These are phyloP conservation scores for Candida vartiovaarae DNA, from an alignment of 805 yeast species.

Conservation along the genomic window DNA sequence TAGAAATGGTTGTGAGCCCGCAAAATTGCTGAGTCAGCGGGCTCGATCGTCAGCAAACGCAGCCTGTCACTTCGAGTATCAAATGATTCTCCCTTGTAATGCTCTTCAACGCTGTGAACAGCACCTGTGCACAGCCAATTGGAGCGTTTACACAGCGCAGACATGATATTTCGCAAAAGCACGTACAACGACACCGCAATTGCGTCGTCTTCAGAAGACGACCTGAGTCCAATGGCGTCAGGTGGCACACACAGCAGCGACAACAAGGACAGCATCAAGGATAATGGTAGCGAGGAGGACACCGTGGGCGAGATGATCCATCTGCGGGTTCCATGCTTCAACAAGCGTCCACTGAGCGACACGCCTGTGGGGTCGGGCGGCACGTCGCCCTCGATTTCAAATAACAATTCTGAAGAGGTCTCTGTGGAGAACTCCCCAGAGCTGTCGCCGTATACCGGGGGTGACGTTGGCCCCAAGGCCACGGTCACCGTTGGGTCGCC, in stretches of 20 bases:
- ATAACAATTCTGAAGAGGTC: constrained; percentile 19
- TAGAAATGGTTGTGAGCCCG: too few relatives aligned
- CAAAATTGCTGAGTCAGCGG: too few relatives aligned
- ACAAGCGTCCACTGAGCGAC: constrained; percentile 66
- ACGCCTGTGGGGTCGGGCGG: constrained; percentile 59
- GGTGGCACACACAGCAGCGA: too few relatives aligned
- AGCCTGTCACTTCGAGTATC: too few relatives aligned
- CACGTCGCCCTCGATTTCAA: constrained; percentile 43
- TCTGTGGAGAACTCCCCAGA: constrained; percentile 28
- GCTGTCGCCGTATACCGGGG: background rate
- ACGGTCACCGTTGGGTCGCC: background rate
- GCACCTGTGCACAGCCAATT: background rate
- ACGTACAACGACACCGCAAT: constrained; percentile 16
- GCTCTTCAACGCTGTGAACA: too few relatives aligned
- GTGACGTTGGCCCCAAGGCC: background rate
- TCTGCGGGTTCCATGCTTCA: constrained; percentile 38
- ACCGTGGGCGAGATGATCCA: background rate
- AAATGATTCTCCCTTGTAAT: too few relatives aligned
- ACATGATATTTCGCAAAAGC: too few relatives aligned
- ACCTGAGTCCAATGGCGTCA: constrained; percentile 11
- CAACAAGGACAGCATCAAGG: background rate
- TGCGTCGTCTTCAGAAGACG: constrained; percentile 21
- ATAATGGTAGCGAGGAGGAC: constrained; percentile 1
- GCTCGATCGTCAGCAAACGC: too few relatives aligned
- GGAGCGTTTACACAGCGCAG: background rate